phyloP scores from a whole-genome alignment of 306 rosid genomes.

The Trichosanthes truncata region DNA sequence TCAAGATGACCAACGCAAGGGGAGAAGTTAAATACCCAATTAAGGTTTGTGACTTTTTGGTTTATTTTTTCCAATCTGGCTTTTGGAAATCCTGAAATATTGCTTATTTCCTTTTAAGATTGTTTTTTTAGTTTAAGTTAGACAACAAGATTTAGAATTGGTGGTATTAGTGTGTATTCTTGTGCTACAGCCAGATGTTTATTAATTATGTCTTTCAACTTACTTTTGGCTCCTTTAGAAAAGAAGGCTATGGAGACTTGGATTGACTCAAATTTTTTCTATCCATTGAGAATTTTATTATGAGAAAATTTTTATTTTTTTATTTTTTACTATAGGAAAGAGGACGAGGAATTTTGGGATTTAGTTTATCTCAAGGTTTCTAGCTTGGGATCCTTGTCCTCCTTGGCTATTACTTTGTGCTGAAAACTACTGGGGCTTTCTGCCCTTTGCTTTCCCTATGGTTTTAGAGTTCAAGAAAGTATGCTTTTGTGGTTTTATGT shows the following conservation, averaged over 20 bases:
- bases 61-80: neutral
- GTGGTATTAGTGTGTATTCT: neutral
- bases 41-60: slow-evolving; percentile 61
- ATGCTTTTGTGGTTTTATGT: neutral
- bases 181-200: neutral
- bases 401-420: neutral
- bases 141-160: neutral
- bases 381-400: neutral
- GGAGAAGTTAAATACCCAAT: slow-evolving; percentile 93
- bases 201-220: neutral
- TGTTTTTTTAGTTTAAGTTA: neutral
- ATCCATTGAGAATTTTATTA: neutral
- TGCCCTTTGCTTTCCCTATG: neutral
- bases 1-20: slow-evolving; percentile 86
- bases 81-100: neutral
- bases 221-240: neutral
- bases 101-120: neutral
- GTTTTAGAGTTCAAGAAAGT: neutral
- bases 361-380: neutral
- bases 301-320: neutral
- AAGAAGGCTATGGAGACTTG: neutral
- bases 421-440: neutral
- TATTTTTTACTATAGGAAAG: neutral
- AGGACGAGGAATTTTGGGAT: neutral
- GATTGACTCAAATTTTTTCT: neutral